Base-by-base conservation (phyloP, 2,329 filamentous ascomycete genomes). In the Phoma sp. region DNA sequence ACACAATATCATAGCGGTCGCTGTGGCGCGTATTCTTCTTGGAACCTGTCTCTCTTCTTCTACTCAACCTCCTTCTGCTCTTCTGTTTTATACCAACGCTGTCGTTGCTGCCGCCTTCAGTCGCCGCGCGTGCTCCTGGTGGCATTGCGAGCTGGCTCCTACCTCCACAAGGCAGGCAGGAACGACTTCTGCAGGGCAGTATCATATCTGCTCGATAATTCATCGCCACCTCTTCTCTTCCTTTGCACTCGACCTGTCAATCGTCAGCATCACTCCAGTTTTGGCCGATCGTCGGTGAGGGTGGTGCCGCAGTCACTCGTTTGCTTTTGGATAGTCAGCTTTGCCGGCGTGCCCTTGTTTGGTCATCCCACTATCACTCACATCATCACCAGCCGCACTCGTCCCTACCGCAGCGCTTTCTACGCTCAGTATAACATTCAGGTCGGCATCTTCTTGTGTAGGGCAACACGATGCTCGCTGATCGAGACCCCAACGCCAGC, bases 401-500 rank as follows among this genome's bases (percentile, higher is more conserved):
- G 33, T 45, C 57, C 53, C 43, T 35, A 17, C 43, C 51, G 39
- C 49, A 49, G 52, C 44, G 24, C 51, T 38, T 31, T 32, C 39
- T 6, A 7, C 12, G 25, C 44, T 36, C 38, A 37, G 24, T 17
- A 44, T 29, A 43, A 40, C 32, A 57, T 21, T 24, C 39, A 48
- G 24, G 3, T 13, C 25, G 32, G 19, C 5, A 25, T 31, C 6
- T 15, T 5, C 24, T 35, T 38, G 10, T n/a, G 22, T 22, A 40
- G 32, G 39, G 43, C 54, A 69, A 62, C 71, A 75, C 67, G 64
- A 80, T 81, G 80, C 76, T 77, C 57, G 65, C 73, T 43, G 75
- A 81, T 51, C 68, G 71, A 49, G 78, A 81, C 51, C 75, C 74
- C 36, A 80, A 77, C 62, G 62, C 75, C 62, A 78, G 76, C 61